Base-by-base conservation (phyloP, 2,329 filamentous ascomycete genomes). In the Colletotrichum lini region DNA sequence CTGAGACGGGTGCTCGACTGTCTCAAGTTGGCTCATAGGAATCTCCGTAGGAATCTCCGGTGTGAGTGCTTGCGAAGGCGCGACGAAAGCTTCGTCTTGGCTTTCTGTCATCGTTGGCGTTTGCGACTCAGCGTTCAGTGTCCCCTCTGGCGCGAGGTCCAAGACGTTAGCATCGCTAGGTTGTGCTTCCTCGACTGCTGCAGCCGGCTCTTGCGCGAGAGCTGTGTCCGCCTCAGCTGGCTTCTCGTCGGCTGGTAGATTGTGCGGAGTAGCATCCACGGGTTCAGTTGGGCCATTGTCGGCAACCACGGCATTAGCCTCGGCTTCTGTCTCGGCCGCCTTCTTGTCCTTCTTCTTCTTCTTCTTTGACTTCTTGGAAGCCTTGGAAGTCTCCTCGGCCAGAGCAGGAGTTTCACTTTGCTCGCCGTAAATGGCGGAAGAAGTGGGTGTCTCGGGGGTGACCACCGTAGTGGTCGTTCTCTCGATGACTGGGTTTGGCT, bases 311-410 rank as follows among this genome's bases (percentile, higher is more conserved):
- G 47, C 38, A 30, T 49, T 3, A 16, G 18, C 9, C 16, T 70
- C 65, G 12, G 61, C 2, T 3, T 70, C 57, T 10, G 50, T 30
- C n/a, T 60, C 38, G 30, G 15, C 44, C 13, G 45, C 40, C n/a
- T 77, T 76, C 72, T 74, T 74, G 62, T 72, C 73, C 60, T 75
- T 73, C 58, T 74, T 75, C 67, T 73, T 73, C 53, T 73, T 65
- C 49, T 74, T 69, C 58, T 73, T 65, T 8, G 61, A 67, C 54
- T 63, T 71, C 44, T 68, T 71, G 16, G 45, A 52, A 42, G 57
- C 45, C 44, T 62, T 67, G 12, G 58, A 47, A 26, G 40, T 59
- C n/a, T 71, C 65, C 44, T 71, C 67, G 26, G 64, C 4, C 18
- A 23, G 58, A 50, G 21, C 4, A 12, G 44, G 45, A n/a, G 47